Evolutionary conservation across 2,329 filamentous ascomycete species (phyloP), one percentile per base, ranked within the genome.

Genomic region (Fusarium tupiense): DNA sequence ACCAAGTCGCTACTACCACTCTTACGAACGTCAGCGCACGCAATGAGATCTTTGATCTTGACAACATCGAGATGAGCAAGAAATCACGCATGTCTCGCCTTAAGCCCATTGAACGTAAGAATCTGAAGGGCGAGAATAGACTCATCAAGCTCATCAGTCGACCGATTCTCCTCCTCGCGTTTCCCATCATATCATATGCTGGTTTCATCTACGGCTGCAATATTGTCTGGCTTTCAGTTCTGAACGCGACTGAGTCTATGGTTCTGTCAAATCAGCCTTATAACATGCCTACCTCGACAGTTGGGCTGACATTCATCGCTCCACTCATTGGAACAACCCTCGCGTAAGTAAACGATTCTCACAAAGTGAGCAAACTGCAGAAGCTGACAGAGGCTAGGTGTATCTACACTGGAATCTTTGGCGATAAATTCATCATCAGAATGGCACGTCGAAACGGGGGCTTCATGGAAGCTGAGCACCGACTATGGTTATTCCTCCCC

Each of bases 21-120:
- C 29, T 50, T 0, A 31, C 47, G 3, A 31, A 50, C 10, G 14
- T 50, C 14, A 50, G 29, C 10, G 47, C 14, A 19, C 29, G 10
- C 7, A 50, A 31, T 8, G 29, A n/a, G 47, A 12, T 4, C 0
- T n/a, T n/a, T 0, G 10, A 50, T 5, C 20, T 6, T 4, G 47
- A 19, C 10, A 50, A 13, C 5, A n/a, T 22, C 3, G 7, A 31
- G 20, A 2, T 50, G 3, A 33, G 29, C 47, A 50, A 50, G 20
- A 31, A 33, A 17, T 19, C 47, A 2, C 29, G 47, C 10, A 50
- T n/a, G 4, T 50, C 47, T 8, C 47, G 29, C 5, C 47, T 50
- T 16, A 50, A 50, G 8, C 47, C 29, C 4, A 31, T 50, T 2
- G 47, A 50, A 0, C 16, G 22, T 0, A 50, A n/a, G 22, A 50